Base-by-base conservation (phyloP, 148 eudicot species). In the Talinum fruticosum region DNA sequence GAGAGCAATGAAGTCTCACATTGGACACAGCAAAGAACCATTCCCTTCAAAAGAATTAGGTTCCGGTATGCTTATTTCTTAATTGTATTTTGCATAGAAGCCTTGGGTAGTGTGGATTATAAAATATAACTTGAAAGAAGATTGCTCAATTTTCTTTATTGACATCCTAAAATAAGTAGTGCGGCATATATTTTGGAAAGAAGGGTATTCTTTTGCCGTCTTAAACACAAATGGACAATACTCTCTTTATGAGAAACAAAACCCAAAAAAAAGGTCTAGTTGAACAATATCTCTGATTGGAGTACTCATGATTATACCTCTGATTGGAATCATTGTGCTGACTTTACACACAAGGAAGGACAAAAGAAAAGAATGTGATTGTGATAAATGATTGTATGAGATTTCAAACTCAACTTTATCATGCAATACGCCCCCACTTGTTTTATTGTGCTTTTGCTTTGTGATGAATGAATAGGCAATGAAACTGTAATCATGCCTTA, bases 301-400 rank as follows among this genome's bases (percentile, higher is more conserved):
- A 73, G 45, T 37, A 66, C 62, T 72, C 77, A 51, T 72, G 33
- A 37, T 73, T 72, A 72, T 67, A 57, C 32, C 53, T 82, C 61
- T 73, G 62, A 53, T 66, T 77, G 65, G 28, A 77, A 82, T 73
- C 74, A 73, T 73, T 73, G 54, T 49, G 73, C 78, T 78, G 77
- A 49, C 71, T 69, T 78, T 82, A 77, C 74, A 45, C 21, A 28
- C 51, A 28, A 76, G 41, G 45, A 65, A 62, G 64, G 49, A 26
- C 23, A 72, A 21, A 81, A 53, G 73, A 66, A 47, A 73, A 73
- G 47, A 68, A 59, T 77, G 68, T 82, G 80, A 54, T 73, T 77
- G 66, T 66, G 80, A 57, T 66, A 70, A 77, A 73, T 67, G 71
- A 73, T 77, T 73, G 35, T 73, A 61, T 62, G 34, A 41, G 80